Evolutionary conservation across 768 basidiomycete genomes (phyloP), one percentile per base, ranked within the genome.

Genomic region (Terana coerulea): DNA sequence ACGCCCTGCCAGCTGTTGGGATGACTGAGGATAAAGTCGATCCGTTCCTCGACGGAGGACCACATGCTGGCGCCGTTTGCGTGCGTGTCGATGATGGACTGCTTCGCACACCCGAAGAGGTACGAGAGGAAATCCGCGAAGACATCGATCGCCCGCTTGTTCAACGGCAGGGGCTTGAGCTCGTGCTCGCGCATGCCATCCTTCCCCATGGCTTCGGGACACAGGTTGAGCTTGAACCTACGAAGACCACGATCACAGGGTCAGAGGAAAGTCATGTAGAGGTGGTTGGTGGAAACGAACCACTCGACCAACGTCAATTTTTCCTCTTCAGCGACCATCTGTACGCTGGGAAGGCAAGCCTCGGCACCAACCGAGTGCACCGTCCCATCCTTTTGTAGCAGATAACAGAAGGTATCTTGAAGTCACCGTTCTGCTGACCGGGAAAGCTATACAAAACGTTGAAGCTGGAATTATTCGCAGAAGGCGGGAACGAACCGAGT

Each of bases 1-100:
- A 61, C 63, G 0, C 80, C 79, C 54, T 78, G 82, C 83, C 83
- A 86, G 0, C 80, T 82, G 56, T 84, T 84, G 3, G 83, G 83
- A 56, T 84, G 83, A 1, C 75, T 75, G 12, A 85, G 70, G 4
- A 86, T 70, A 52, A 75, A 79, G 24, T 80, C 73, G 25, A 78
- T 73, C 8, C 56, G 64, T 11, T 64, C 56, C 56, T 76, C 67
- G 6, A 81, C 54, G 8, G 71, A 72, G 6, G 59, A 59, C 79
- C 78, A 81, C 4, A 81, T 56, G 10, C 68, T 65, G 12, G 31
- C 55, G 0, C 81, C 80, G 52, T 67, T 71, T 0, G 68, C 58
- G 31, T 78, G 75, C 2, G 72, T 54, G 21, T 54, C 53, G 5
- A 21, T 39, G n/a, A 54, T 54, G 28, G 36, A 54, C 10, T 11